Base-by-base conservation (phyloP, 345 rosid genomes). In the Bruguiera sexangula region DNA sequence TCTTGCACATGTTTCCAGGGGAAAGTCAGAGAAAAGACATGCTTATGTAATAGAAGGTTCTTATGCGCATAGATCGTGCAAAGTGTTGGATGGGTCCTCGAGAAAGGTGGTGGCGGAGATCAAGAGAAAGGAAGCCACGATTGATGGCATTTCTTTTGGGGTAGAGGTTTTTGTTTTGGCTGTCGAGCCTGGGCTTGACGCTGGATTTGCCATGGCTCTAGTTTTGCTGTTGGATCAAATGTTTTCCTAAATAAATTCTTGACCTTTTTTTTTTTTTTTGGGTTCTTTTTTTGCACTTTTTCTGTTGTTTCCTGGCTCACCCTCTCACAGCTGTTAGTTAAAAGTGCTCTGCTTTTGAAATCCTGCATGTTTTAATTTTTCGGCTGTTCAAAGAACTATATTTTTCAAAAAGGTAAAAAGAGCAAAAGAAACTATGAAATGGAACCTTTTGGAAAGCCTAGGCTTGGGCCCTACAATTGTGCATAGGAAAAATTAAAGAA, bases 161-260 rank as follows among this genome's bases (percentile, higher is more conserved):
- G 58, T 63, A 5, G 97, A 91, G 58, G 92, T 94, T 73, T 94
- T 94, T 73, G 67, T 77, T 73, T 73, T 91, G 80, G 76, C 74
- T 37, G 91, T 91, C 54, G 73, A 75, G 66, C 72, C 84, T 5
- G 88, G 81, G 22, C 83, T 89, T 69, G 86, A 88, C 73, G 67
- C 85, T 67, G 84, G 85, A 13, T 84, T 87, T 60, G 96, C 97
- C 2, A 93, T 91, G 98, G 86, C 86, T 80, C 80, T 93, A 27
- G 89, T 93, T 70, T 75, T 91, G 66, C 39, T 86, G 29, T 58
- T 93, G 71, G 98, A 93, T 81, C 94, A 86, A 70, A 91, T 91
- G 91, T 89, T 86, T 64, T 79, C 86, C 8, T 91, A 77, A 74
- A 16, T 67, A 29, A 46, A 6, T 55, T 24, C 29, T 15, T 10